Percentiles rank a stretch among this genome's conserved stretches.
Conservation (phyloP, 2,329 filamentous ascomycete genomes). For the Zarea fungicola region DNA sequence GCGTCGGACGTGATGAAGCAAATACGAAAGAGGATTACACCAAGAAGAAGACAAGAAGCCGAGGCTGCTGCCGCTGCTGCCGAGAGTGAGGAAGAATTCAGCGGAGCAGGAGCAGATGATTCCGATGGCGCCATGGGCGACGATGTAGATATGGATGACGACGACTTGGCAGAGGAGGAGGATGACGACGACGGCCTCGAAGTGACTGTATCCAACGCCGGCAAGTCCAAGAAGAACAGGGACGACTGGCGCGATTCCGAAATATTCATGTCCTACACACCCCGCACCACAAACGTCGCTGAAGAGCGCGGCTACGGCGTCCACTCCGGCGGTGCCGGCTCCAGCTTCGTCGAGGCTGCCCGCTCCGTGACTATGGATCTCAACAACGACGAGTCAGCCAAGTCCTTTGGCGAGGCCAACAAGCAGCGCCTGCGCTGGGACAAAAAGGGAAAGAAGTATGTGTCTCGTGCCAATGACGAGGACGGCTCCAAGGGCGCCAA, state of each 20-base stretch:
- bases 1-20: slow-evolving; percentile 73
- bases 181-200: slow-evolving; percentile 54
- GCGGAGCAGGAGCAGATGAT: slow-evolving; percentile 23
- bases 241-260: slow-evolving; percentile 76
- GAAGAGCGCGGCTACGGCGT: slow-evolving; percentile 94
- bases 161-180: too few species aligned
- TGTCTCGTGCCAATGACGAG: slow-evolving; percentile 84
- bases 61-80: slow-evolving; percentile 36
- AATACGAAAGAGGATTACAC: slow-evolving; percentile 63
- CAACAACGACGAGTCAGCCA: slow-evolving; percentile 76
- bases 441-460: slow-evolving; percentile 94
- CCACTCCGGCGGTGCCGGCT: slow-evolving; percentile 68
- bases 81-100: slow-evolving; percentile 22
- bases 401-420: slow-evolving; percentile 71
- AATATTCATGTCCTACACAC: slow-evolving; percentile 94
- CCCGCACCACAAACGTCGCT: slow-evolving; percentile 70
- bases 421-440: slow-evolving; percentile 87
- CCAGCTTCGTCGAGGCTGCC: slow-evolving; percentile 85
- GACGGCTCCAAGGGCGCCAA: slow-evolving; percentile 71
- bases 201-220: slow-evolving; percentile 62
- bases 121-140: slow-evolving; percentile 25
- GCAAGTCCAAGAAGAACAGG: slow-evolving; percentile 47
- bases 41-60: slow-evolving; percentile 40
- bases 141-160: slow-evolving; percentile 28
- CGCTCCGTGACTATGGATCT: slow-evolving; percentile 87